phyloP scores from a whole-genome alignment of 169 alveolate species.

The Plasmodium berghei region DNA sequence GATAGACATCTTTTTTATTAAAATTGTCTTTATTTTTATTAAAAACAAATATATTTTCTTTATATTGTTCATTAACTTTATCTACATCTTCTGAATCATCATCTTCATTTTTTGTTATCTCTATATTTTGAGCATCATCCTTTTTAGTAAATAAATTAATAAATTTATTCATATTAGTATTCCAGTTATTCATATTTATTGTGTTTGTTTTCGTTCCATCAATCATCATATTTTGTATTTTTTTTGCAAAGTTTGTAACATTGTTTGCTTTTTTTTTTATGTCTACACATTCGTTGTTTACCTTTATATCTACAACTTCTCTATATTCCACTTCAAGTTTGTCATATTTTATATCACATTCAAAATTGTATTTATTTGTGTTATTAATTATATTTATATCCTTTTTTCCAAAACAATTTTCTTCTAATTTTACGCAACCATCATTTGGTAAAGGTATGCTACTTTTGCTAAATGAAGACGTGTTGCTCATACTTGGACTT shows the following conservation, averaged over 20 bases:
- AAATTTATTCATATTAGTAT: slow-evolving; percentile 15
- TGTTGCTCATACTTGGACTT: too few species aligned
- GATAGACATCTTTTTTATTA: too few species aligned
- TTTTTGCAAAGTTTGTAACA: slow-evolving; percentile 38
- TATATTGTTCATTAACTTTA: neutral
- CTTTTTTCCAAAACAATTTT: neutral
- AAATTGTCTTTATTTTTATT: too few species aligned
- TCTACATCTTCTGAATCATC: neutral
- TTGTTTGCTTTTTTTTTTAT: slow-evolving; percentile 9
- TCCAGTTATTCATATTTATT: slow-evolving; percentile 4
- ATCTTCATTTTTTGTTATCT: neutral
- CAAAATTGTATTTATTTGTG: neutral
- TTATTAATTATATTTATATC: neutral
- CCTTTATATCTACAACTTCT: neutral
- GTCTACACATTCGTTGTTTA: neutral
- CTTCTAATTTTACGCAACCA: neutral
- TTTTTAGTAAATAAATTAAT: slow-evolving; percentile 34
- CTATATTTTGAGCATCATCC: neutral
- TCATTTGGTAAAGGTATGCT: too few species aligned
- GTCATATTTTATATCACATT: neutral
- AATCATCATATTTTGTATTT: slow-evolving; percentile 43
- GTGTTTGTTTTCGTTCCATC: slow-evolving; percentile 25
- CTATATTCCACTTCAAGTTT: neutral
- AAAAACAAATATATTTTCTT: neutral
- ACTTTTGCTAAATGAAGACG: too few species aligned